Evolutionary conservation across 495 filamentous ascomycete genomes (phyloP).

Genomic region (Neurospora sp.): DNA sequence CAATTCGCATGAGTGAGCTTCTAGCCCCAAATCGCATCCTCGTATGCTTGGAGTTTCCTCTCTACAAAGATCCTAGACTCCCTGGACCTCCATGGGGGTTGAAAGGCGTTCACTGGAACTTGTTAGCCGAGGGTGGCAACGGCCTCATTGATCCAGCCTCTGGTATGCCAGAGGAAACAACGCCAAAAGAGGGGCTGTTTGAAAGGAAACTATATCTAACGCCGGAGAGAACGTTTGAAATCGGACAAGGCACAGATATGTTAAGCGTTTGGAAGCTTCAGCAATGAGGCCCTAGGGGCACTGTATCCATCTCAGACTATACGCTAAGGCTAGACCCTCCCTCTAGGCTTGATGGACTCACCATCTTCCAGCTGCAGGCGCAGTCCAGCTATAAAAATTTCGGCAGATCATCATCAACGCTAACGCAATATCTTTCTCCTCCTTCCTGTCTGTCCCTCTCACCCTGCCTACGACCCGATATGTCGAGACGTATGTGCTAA

Average conservation of each 20-base stretch:
- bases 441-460: no score
- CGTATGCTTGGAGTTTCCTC: conserved; percentile 70
- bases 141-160: conserved; percentile 45
- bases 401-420: no score
- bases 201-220: conserved; percentile 51
- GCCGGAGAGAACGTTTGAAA: conserved; percentile 53
- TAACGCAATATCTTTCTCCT: no score
- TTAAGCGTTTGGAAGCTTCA: conserved; percentile 12
- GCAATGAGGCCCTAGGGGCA: background rate
- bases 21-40: conserved; percentile 49
- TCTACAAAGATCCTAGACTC: conserved; percentile 50
- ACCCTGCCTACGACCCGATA: no score
- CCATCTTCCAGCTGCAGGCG: background rate
- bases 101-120: conserved; percentile 51
- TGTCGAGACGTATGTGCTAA: background rate
- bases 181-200: conserved; percentile 33
- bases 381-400: no score
- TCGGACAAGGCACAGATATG: conserved; percentile 25
- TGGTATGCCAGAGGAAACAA: background rate
- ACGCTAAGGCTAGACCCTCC: background rate
- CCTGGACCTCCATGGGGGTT: conserved; percentile 60
- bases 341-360: background rate
- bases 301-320: background rate
- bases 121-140: conserved; percentile 53
- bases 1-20: conserved; percentile 51